Evolutionary conservation across 1,284 basidiomycete genomes (phyloP).

Genomic region (Naganishia liquefaciens): DNA sequence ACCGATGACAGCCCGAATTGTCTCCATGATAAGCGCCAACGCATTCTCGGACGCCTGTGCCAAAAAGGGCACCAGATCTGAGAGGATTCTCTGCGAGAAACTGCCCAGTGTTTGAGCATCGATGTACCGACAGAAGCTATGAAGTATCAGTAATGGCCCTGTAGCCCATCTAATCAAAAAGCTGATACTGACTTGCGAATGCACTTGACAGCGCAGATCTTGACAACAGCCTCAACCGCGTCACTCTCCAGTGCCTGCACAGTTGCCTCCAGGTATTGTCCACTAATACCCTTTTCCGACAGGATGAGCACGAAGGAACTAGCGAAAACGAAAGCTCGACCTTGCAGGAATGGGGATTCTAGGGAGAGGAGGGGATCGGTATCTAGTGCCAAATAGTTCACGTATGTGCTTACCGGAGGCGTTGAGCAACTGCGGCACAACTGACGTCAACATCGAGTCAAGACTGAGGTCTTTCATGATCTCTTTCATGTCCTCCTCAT

Average conservation of each 20-base stretch:
- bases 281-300: constrained; percentile 64
- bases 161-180: neutral
- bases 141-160: constrained; percentile 7
- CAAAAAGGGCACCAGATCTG: constrained; percentile 80
- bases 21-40: constrained; percentile 84
- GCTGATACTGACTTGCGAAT: constrained; percentile 70
- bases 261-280: constrained; percentile 83
- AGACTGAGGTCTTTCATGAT: constrained; percentile 71
- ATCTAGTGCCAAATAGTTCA: neutral
- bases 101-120: constrained; percentile 60
- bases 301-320: constrained; percentile 80
- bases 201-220: constrained; percentile 89
- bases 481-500: constrained; percentile 69
- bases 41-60: constrained; percentile 80
- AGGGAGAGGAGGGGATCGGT: neutral
- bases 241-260: constrained; percentile 76
- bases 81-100: constrained; percentile 73
- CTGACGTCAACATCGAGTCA: constrained; percentile 68
- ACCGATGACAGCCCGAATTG: constrained; percentile 72
- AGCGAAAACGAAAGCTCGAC: constrained; percentile 90
- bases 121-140: constrained; percentile 58
- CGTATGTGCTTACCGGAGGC: constrained; percentile 39
- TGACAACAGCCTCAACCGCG: constrained; percentile 76
- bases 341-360: constrained; percentile 89
- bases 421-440: constrained; percentile 73